Evolutionary conservation across 2,329 filamentous ascomycete genomes (phyloP), one percentile per base, ranked within the genome.

Genomic region (Neospermospora avenae): DNA sequence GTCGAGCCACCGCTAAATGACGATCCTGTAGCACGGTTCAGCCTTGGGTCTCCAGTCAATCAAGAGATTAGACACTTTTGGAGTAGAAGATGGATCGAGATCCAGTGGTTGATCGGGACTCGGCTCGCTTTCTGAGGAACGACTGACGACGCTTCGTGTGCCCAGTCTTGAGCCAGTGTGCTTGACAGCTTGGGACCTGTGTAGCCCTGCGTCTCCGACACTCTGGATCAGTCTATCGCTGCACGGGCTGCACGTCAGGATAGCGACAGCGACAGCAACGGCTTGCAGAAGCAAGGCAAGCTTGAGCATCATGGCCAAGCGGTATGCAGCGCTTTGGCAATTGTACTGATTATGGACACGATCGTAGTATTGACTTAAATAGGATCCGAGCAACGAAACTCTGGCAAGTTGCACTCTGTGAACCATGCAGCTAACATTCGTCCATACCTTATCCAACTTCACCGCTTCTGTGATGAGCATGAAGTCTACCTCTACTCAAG

Each of bases 1-100:
- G 55, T 24, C 31, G 18, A 49, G 45, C 46, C 55, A 57, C 46
- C 34, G 35, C 55, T 52, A 57, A 57, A 35, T 35, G 55, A 20
- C 31, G 55, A 57, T 57, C 55, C 16, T 31, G 48, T 35, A 18
- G 48, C 48, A 51, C 48, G 48, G 18, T 11, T 31, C 11, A n/a
- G 46, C 7, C 46, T 20, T 28, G 28, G 28, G n/a, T n/a, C 37
- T 20, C n/a, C 37, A n/a, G 16, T 41, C 10, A 11, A 22, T 28
- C 31, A 18, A 18, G 11, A 16, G 48, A 14, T 20, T 49, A 28
- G n/a, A n/a, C 25, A 5, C 11, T 49, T 22, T 20, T 2, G 25
- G 34, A 18, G 16, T n/a, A n/a, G n/a, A n/a, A 22, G 48, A 51
- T 51, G 28, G 28, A 51, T 51, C 48, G 48, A 51, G 48, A 51